Evolutionary conservation across 1,284 basidiomycete species (phyloP), one percentile per base, ranked within the genome.

Genomic region (Rhodotorula glutinis): DNA sequence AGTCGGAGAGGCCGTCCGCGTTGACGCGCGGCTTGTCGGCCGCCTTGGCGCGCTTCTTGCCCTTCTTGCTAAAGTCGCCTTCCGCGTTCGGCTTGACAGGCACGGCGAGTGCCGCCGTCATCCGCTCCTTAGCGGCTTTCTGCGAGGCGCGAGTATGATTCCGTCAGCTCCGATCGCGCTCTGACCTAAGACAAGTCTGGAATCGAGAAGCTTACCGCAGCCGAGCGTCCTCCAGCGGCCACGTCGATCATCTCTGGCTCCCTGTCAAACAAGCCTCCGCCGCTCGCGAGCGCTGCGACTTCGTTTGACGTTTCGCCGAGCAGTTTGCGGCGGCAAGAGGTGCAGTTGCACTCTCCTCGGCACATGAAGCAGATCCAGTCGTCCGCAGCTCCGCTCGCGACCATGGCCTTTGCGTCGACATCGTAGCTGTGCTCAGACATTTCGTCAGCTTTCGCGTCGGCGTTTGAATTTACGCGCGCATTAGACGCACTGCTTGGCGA

Each of bases 301-400:
- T 51, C 49, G 49, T 10, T 51, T 25, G 49, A 51, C 2, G 49
- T 51, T 17, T 51, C 49, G 27, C 49, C 49, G 25, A 51, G 49
- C 33, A 33, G 53, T 23, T 49, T 49, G 52, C 53, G 51, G 47
- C 61, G 65, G 57, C 57, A 63, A 9, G 49, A n/a, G 3, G 57
- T 44, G 61, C 65, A 63, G 53, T 59, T 67, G 57, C 65, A 67
- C 19, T 60, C 27, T 7, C 54, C 54, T 40, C 65, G 61, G 54
- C 65, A 67, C 8, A 46, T 51, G 27, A 53, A 62, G 43, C 65
- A 67, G 8, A n/a, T 46, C 65, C 65, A 67, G 30, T 47, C 46
- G 33, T 43, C 11, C 0, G 30, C 43, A 7, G 40, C 57, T 21
- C 65, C 65, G 5, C 23, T 41, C 5, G 44, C 40, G 33, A 33